Conservation (phyloP, 2,329 filamentous ascomycete species). For the Calonectria honghensis region DNA sequence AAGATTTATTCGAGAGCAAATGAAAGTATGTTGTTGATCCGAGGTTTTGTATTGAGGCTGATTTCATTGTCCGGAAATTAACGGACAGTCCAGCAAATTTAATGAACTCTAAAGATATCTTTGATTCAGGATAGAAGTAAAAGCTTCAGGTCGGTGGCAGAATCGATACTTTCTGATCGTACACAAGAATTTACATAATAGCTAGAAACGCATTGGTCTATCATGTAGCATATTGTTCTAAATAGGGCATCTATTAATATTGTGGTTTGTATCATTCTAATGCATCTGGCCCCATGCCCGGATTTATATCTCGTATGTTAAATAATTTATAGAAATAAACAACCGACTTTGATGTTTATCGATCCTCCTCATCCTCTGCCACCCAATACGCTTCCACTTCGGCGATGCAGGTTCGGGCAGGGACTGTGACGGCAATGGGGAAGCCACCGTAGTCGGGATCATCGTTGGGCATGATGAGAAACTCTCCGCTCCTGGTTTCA, state of each 20-base stretch:
- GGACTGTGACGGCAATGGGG: slow-evolving; percentile 73
- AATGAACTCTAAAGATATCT: background rate
- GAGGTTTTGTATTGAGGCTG: background rate
- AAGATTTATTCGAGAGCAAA: background rate
- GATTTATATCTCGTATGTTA: background rate
- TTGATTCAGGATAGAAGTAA: background rate
- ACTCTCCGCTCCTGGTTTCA: slow-evolving; percentile 65
- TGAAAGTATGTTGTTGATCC: background rate
- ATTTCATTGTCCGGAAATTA: too few species aligned
- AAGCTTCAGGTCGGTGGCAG: background rate
- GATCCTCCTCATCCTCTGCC: slow-evolving; percentile 54
- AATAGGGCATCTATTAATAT: background rate
- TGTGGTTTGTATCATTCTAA: background rate
- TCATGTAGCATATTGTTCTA: background rate
- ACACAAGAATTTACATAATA: background rate
- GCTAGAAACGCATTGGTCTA: background rate
- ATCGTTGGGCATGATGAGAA: slow-evolving; percentile 73
- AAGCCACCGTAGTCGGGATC: slow-evolving; percentile 74
- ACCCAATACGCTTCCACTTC: slow-evolving; percentile 63
- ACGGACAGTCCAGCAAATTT: too few species aligned
- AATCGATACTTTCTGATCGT: background rate
- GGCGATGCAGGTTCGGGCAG: slow-evolving; percentile 69
- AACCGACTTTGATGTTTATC: slow-evolving; percentile 25
- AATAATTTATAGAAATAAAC: background rate
- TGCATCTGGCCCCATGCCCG: background rate